Conservation (phyloP, 768 basidiomycete genomes). For the Punctularia strigosozonata region DNA sequence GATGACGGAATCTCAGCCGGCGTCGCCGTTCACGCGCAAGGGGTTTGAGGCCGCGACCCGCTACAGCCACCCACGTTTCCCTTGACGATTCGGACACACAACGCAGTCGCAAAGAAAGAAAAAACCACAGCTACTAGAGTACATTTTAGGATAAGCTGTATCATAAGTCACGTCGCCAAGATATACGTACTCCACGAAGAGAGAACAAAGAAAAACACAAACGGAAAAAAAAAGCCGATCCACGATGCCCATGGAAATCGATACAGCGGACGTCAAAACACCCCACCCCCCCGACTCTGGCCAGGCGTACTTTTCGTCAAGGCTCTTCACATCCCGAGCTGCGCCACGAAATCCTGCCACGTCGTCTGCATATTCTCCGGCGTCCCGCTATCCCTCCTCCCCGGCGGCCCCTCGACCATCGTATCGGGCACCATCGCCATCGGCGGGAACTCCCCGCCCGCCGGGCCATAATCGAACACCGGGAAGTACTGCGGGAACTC, state of each 20-base stretch:
- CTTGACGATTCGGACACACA: too few relatives aligned
- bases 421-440: conserved; percentile 11
- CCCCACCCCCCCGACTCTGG: not conserved
- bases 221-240: too few relatives aligned
- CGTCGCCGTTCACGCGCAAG: too few relatives aligned
- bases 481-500: conserved; percentile 61
- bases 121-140: too few relatives aligned
- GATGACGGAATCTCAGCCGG: too few relatives aligned
- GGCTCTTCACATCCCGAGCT: conserved; percentile 18
- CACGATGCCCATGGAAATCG: not conserved
- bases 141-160: too few relatives aligned
- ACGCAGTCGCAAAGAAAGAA: too few relatives aligned
- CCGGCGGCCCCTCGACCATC: conserved; percentile 16
- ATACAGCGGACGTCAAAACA: not conserved
- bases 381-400: conserved; percentile 21
- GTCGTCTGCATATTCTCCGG: conserved; percentile 17
- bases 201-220: too few relatives aligned
- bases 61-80: too few relatives aligned
- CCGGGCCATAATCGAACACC: conserved; percentile 57
- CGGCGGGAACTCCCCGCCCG: conserved; percentile 11
- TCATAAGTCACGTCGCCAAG: too few relatives aligned
- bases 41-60: too few relatives aligned
- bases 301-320: not conserved
- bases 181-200: too few relatives aligned
- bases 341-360: conserved; percentile 23